Evolutionary conservation across 2,329 filamentous ascomycete species (phyloP), one percentile per base, ranked within the genome.

Genomic region (Colletotrichum sidae): DNA sequence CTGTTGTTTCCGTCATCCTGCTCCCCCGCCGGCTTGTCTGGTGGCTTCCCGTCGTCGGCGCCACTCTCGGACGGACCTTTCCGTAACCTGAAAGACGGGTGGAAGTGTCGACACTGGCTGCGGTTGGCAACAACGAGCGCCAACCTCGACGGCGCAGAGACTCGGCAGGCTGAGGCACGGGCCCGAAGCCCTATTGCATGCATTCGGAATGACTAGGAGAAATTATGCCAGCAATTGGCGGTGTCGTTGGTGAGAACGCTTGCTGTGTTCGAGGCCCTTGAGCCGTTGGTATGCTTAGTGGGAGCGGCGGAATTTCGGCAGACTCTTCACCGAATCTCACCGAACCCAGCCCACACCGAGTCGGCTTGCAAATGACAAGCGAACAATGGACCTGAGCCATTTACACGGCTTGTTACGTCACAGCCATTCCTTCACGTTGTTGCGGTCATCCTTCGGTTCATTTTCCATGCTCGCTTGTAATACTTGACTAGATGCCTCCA

Each of bases 131-230:
- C 49, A 13, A 53, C 56, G n/a, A 65, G 52, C 37, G 58, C 47
- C 47, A 63, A 57, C 34, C 42, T 66, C 39, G 63, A 66, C 52
- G 59, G 53, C 11, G 41, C 46, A 41, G 53, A 66, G 63, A 63
- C 52, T 66, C 59, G 47, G 37, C 58, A 63, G 59, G 53, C 63
- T 57, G 66, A 66, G 38, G 68, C 69, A 64, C 72, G 70, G 69
- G 69, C 72, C 57, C 68, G 68, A 47, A 66, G 66, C 71, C 71
- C 66, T 65, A 68, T 66, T 50, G 56, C 52, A 71, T 73, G 69
- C 73, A 74, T 74, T 70, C 70, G 70, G 59, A 69, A 55, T 37
- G 51, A 54, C 34, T 45, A 50, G 49, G 39, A 50, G 60, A 45
- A 55, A 55, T 25, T 60, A 54, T 58, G 62, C 59, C 67, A 68